Evolutionary conservation across 495 filamentous ascomycete species (phyloP).

Genomic region (Aspergillus bertholletiae): DNA sequence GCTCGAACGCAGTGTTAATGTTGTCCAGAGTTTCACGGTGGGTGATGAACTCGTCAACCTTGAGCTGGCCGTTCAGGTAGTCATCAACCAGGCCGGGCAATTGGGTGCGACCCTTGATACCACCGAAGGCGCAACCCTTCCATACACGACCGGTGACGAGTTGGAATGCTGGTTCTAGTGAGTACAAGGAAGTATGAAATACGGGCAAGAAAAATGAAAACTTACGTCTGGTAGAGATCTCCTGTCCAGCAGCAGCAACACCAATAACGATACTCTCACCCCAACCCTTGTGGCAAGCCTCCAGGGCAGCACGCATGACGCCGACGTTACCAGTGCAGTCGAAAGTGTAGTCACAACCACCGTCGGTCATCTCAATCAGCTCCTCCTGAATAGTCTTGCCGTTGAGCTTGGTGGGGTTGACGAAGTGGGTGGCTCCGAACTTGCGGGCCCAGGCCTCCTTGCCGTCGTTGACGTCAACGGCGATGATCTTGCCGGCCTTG

Average conservation of each 20-base stretch:
- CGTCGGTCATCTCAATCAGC: constrained; percentile 98
- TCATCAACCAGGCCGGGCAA: constrained; percentile 85
- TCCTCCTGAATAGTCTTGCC: constrained; percentile 79
- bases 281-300: constrained; percentile 99
- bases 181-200: constrained; percentile 11
- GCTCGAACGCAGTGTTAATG: constrained; percentile 87
- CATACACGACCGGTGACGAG: constrained; percentile 95
- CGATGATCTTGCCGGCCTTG: constrained; percentile 86
- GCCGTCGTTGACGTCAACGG: constrained; percentile 86
- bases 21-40: constrained; percentile 76
- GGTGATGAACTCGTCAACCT: constrained; percentile 99
- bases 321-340: constrained; percentile 97
- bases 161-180: constrained; percentile 73
- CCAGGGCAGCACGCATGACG: constrained; percentile 93
- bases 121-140: constrained; percentile 97
- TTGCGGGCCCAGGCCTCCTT: constrained; percentile 92
- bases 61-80: constrained; percentile 83
- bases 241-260: constrained; percentile 94
- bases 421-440: constrained; percentile 95
- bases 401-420: constrained; percentile 82
- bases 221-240: constrained; percentile 94
- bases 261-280: constrained; percentile 97
- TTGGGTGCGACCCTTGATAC: constrained; percentile 95
- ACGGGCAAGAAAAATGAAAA: constrained; percentile 19
- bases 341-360: constrained; percentile 97